phyloP scores from a whole-genome alignment of 371 early-diverging fungal genomes.

The Mucor saturninus region DNA sequence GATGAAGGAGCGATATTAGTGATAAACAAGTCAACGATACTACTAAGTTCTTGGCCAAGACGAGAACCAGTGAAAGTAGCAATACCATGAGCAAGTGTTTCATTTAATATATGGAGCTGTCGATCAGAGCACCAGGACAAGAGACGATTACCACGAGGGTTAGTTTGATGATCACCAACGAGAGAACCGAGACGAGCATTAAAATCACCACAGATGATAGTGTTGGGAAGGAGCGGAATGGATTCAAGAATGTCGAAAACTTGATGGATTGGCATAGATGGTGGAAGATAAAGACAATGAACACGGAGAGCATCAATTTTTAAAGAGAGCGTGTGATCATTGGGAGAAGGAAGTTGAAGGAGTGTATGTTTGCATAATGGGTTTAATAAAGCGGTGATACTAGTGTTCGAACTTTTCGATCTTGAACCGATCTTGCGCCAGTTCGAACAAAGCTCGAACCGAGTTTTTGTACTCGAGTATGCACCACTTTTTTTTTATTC shows the following conservation, averaged over 20 bases:
- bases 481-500: no score
- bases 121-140: neutral
- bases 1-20: neutral
- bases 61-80: neutral
- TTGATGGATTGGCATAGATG: conserved; percentile 1
- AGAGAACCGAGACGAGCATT: conserved; percentile 13
- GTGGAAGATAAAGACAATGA: conserved; percentile 24
- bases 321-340: neutral
- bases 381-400: conserved; percentile 12
- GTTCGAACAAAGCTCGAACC: no score
- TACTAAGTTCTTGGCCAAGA: neutral
- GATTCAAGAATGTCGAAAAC: conserved; percentile 4
- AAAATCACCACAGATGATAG: conserved; percentile 22
- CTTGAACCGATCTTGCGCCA: no score
- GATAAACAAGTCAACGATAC: neutral
- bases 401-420: no score
- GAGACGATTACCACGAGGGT: neutral
- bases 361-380: conserved; percentile 1
- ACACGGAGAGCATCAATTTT: neutral
- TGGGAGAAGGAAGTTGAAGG: neutral
- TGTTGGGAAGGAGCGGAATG: conserved; percentile 7
- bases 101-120: neutral
- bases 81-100: neutral
- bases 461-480: no score
- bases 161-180: conserved; percentile 3